Evolutionary conservation across 805 yeast genomes (phyloP).

Genomic region (Pichia occidentalis): DNA sequence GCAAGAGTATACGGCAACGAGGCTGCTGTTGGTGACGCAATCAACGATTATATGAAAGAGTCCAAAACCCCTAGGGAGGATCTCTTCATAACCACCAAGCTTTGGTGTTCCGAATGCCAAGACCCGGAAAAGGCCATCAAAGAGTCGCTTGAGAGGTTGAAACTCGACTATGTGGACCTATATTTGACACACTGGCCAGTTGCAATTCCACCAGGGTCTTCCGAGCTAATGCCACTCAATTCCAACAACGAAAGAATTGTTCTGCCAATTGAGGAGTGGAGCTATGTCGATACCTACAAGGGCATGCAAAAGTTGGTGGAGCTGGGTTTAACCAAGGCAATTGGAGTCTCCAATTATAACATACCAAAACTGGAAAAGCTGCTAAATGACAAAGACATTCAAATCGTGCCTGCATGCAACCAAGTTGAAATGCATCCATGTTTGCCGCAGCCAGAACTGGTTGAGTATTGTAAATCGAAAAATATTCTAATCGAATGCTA

Average conservation of each 20-base stretch:
- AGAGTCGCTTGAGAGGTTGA: constrained; percentile 53
- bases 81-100: constrained; percentile 64
- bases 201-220: constrained; percentile 28
- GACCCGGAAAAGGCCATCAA: constrained; percentile 48
- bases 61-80: constrained; percentile 61
- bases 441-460: constrained; percentile 55
- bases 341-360: constrained; percentile 79
- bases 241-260: constrained; percentile 27
- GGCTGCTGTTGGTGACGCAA: constrained; percentile 50
- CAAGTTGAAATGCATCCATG: constrained; percentile 63
- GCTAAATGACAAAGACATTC: too few species aligned
- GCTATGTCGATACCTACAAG: constrained; percentile 54
- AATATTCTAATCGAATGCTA: constrained; percentile 64
- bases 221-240: constrained; percentile 28
- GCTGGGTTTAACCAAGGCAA: constrained; percentile 36
- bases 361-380: too few species aligned
- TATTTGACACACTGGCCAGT: constrained; percentile 83
- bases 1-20: constrained; percentile 68
- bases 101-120: constrained; percentile 50
- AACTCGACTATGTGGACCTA: constrained; percentile 71
- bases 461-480: constrained; percentile 44
- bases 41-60: constrained; percentile 29
- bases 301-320: constrained; percentile 49
- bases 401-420: constrained; percentile 50
- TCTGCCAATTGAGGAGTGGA: constrained; percentile 26